Percentiles rank a stretch among this genome's conserved stretches.
phyloP scores from a whole-genome alignment of 2,329 filamentous ascomycete genomes.

The Cercospora janseana region DNA sequence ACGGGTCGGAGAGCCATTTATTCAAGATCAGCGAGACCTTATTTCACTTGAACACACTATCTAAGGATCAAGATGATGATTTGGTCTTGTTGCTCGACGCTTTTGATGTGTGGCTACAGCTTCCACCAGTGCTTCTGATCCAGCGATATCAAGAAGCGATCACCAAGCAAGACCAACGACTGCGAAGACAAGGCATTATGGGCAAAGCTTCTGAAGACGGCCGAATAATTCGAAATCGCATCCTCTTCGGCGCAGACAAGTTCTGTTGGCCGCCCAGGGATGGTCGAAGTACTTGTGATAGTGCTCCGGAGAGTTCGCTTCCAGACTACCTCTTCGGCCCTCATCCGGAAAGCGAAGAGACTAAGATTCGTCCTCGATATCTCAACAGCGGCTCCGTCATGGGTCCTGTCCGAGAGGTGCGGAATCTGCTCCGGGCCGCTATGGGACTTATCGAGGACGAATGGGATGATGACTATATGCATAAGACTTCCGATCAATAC shows the following conservation, averaged over 20 bases:
- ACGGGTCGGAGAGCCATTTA: constrained; percentile 17
- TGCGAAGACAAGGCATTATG: constrained; percentile 7
- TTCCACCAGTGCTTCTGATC: constrained; percentile 61
- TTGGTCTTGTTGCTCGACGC: constrained; percentile 63
- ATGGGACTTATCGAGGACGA: constrained; percentile 7
- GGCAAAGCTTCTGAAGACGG: constrained; percentile 8
- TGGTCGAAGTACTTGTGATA: constrained; percentile 13
- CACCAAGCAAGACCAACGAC: constrained; percentile 51
- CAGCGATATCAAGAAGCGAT: constrained; percentile 59
- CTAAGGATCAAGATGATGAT: constrained; percentile 45
- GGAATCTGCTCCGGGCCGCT: constrained; percentile 14
- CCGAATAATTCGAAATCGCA: constrained; percentile 19
- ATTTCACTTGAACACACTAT: constrained; percentile 20
- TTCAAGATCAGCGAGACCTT: constrained; percentile 23
- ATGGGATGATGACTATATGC: constrained; percentile 15
- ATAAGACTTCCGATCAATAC: constrained; percentile 21
- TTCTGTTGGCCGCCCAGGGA: constrained; percentile 31
- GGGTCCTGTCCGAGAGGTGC: constrained; percentile 20
- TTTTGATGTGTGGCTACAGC: constrained; percentile 63
- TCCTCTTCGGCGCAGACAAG: constrained; percentile 33
- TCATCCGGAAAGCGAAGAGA: constrained; percentile 7
- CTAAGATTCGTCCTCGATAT: constrained; percentile 13
- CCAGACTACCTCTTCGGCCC: constrained; percentile 17
- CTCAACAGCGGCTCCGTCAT: constrained; percentile 25
- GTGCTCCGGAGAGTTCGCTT: constrained; percentile 9